A percentile compares a stretch with the other conserved stretches of the same genome.
Conservation (phyloP, 805 yeast genomes). For the Starmerella vaccinii region DNA sequence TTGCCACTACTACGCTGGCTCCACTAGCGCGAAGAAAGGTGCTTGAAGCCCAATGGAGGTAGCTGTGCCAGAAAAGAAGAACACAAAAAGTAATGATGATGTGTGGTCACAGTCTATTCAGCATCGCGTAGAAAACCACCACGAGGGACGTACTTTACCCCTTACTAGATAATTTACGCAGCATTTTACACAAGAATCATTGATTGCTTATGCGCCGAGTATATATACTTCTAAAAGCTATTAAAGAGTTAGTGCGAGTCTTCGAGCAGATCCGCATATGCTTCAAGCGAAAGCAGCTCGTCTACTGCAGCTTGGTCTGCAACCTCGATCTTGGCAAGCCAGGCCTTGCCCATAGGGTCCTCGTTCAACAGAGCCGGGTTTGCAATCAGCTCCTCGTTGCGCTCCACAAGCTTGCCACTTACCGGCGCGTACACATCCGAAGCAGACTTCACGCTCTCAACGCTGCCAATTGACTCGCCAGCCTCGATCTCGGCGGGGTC, state of each 20-base stretch:
- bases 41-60: slow-evolving; percentile 17
- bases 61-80: too few relatives aligned
- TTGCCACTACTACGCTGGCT: slow-evolving; percentile 12
- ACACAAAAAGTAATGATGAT: not conserved
- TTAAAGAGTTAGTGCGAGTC: slow-evolving; percentile 19
- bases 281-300: slow-evolving; percentile 27
- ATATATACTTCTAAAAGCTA: too few relatives aligned
- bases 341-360: slow-evolving; percentile 90
- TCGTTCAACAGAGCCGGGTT: slow-evolving; percentile 69
- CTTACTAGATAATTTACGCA: too few relatives aligned
- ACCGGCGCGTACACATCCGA: slow-evolving; percentile 87
- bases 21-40: slow-evolving; percentile 17
- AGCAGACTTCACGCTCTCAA: slow-evolving; percentile 90
- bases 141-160: not conserved
- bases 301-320: slow-evolving; percentile 33
- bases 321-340: slow-evolving; percentile 74
- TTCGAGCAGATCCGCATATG: slow-evolving; percentile 23
- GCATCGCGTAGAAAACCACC: too few relatives aligned
- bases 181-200: too few relatives aligned
- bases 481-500: slow-evolving; percentile 52
- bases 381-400: slow-evolving; percentile 55
- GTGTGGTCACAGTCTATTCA: too few relatives aligned
- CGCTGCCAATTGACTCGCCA: slow-evolving; percentile 84
- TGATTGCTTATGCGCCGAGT: too few relatives aligned
- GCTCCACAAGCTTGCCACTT: slow-evolving; percentile 60